phyloP scores from a whole-genome alignment of 768 basidiomycete species.

The Kwoniella pini region DNA sequence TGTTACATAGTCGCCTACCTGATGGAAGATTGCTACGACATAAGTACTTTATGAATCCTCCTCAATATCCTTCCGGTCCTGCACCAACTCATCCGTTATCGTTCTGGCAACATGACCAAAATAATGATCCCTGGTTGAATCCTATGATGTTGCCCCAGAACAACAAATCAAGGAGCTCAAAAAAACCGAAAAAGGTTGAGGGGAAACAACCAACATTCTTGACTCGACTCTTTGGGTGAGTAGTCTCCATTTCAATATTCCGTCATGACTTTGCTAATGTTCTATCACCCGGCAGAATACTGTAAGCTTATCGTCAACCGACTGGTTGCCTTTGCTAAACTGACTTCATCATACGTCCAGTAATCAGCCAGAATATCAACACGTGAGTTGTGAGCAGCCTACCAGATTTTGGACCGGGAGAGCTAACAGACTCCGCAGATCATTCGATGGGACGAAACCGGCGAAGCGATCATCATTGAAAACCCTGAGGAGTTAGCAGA shows the following conservation, averaged over 20 bases:
- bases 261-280: background rate
- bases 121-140: slow-evolving; percentile 34
- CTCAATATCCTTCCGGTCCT: background rate
- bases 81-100: background rate
- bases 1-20: background rate
- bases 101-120: slow-evolving; percentile 7
- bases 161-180: slow-evolving; percentile 9
- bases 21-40: background rate
- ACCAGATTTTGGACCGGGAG: background rate
- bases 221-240: slow-evolving; percentile 93
- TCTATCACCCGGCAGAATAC: no score
- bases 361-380: slow-evolving; percentile 87
- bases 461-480: slow-evolving; percentile 94
- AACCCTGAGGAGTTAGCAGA: slow-evolving; percentile 89
- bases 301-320: no score
- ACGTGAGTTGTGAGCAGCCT: slow-evolving; percentile 52
- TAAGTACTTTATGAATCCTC: background rate
- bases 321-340: no score
- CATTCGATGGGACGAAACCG: slow-evolving; percentile 93
- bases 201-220: slow-evolving; percentile 91
- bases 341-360: slow-evolving; percentile 52
- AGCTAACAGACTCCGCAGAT: slow-evolving; percentile 57
- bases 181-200: slow-evolving; percentile 62
- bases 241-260: slow-evolving; percentile 32
- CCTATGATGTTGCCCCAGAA: slow-evolving; percentile 15